Percentiles rank a stretch among this genome's conserved stretches.
phyloP scores from a whole-genome alignment of 2,329 filamentous ascomycete genomes.

The Exophiala alcalophila region DNA sequence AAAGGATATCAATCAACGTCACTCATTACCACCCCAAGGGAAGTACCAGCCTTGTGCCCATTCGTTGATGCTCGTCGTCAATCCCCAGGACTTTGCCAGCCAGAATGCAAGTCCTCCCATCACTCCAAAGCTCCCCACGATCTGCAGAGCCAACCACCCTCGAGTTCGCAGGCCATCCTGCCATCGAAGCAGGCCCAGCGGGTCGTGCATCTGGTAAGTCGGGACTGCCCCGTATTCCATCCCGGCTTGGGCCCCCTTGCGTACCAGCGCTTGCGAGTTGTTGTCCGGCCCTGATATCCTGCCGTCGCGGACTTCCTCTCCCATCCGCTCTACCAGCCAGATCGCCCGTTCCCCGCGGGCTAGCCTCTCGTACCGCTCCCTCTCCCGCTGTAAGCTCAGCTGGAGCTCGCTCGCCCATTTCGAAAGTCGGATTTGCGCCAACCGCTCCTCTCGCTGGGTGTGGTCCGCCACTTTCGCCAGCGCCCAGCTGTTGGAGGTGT shows the following conservation, averaged over 20 bases:
- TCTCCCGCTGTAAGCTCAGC: constrained; percentile 69
- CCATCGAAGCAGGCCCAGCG: constrained; percentile 71
- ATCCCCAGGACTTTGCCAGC: constrained; percentile 48
- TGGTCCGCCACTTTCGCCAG: constrained; percentile 61
- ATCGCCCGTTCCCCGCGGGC: constrained; percentile 61
- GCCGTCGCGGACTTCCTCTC: constrained; percentile 66
- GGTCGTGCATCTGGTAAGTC: constrained; percentile 61
- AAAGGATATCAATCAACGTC: too few relatives aligned
- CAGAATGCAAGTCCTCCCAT: constrained; percentile 69
- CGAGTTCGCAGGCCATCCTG: constrained; percentile 63
- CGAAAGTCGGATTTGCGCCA: constrained; percentile 68
- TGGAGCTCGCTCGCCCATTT: constrained; percentile 83
- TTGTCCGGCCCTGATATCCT: constrained; percentile 54
- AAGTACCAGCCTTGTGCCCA: constrained; percentile 26
- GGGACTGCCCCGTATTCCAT: constrained; percentile 28
- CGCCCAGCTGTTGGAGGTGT: constrained; percentile 50
- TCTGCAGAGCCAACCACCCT: constrained; percentile 67
- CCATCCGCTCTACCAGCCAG: constrained; percentile 66
- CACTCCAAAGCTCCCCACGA: constrained; percentile 71
- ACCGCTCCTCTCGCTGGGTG: constrained; percentile 57
- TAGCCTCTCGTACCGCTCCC: constrained; percentile 64
- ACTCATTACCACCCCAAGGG: constrained; percentile 19
- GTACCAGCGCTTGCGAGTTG: constrained; percentile 30
- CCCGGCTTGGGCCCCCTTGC: constrained; percentile 20
- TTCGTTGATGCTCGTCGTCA: constrained; percentile 29